These are phyloP conservation scores for Mucor plumbeus DNA, from an alignment of 371 early-diverging fungal species.

Conservation along the genomic window DNA sequence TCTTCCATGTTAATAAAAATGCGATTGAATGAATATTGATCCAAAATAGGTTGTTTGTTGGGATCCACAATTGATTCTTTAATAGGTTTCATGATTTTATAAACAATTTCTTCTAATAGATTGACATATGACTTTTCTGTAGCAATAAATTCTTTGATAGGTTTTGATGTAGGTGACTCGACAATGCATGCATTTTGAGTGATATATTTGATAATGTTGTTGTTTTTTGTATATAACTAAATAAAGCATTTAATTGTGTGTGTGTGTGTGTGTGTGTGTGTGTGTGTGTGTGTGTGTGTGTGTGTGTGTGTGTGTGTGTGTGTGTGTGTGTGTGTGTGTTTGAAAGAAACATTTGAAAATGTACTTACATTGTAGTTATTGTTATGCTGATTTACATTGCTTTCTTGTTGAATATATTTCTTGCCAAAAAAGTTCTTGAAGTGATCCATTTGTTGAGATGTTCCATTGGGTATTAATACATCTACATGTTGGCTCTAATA, in stretches of 20 bases:
- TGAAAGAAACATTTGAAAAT: background rate
- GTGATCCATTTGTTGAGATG: slow-evolving; percentile 19
- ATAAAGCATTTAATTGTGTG: background rate
- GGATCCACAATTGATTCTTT: slow-evolving; percentile 22
- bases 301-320: too few species aligned
- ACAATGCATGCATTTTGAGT: slow-evolving; percentile 21
- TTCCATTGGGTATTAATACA: slow-evolving; percentile 26
- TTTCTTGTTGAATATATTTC: slow-evolving; percentile 8
- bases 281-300: background rate
- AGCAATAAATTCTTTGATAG: slow-evolving; percentile 26
- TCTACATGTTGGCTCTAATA: slow-evolving; percentile 42
- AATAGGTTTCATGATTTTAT: slow-evolving; percentile 25
- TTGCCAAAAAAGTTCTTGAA: slow-evolving; percentile 30
- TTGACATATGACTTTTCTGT: slow-evolving; percentile 32
- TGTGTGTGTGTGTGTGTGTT: background rate
- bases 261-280: background rate
- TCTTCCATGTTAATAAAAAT: slow-evolving; percentile 38
- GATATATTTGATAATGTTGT: background rate
- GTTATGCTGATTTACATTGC: background rate
- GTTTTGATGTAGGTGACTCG: slow-evolving; percentile 12
- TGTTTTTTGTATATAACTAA: background rate
- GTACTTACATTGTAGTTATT: background rate
- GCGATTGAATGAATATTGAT: slow-evolving; percentile 27
- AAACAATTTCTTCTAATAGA: slow-evolving; percentile 23
- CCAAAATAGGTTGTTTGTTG: slow-evolving; percentile 25